Percentiles rank a stretch among this genome's conserved stretches.
These are phyloP conservation scores for Mrakia blollopis DNA, from an alignment of 768 basidiomycete species.

Conservation along the genomic window DNA sequence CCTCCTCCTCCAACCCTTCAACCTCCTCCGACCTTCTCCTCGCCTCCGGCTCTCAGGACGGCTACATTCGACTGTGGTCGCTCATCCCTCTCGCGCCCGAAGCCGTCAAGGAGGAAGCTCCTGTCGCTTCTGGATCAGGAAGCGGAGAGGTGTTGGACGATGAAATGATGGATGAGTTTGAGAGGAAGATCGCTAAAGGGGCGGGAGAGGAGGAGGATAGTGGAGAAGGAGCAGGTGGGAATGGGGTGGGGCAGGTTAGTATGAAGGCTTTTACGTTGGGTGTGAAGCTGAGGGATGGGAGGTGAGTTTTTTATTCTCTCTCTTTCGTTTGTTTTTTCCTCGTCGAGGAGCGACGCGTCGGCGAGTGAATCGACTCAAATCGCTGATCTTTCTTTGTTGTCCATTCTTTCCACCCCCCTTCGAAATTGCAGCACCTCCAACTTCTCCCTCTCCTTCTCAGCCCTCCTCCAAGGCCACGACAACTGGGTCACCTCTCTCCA, in stretches of 20 bases:
- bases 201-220: slow-evolving; percentile 27
- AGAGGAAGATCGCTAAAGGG: slow-evolving; percentile 42
- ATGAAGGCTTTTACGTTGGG: slow-evolving; percentile 76
- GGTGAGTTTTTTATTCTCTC: background rate
- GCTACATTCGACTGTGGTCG: slow-evolving; percentile 87
- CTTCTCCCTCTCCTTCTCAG: slow-evolving; percentile 84
- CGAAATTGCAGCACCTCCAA: slow-evolving; percentile 50
- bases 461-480: slow-evolving; percentile 93
- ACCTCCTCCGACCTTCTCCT: slow-evolving; percentile 55
- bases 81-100: slow-evolving; percentile 53
- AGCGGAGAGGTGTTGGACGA: slow-evolving; percentile 51
- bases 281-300: slow-evolving; percentile 49
- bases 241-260: slow-evolving; percentile 64
- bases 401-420: too few relatives aligned
- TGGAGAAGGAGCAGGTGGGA: slow-evolving; percentile 45
- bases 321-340: background rate
- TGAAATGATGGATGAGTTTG: slow-evolving; percentile 81
- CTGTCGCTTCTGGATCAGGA: slow-evolving; percentile 30
- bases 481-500: slow-evolving; percentile 80
- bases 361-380: background rate
- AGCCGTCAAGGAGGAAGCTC: slow-evolving; percentile 32
- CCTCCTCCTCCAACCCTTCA: slow-evolving; percentile 28
- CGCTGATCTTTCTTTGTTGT: background rate
- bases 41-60: slow-evolving; percentile 93
- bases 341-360: background rate